A percentile compares a stretch with the other conserved stretches of the same genome.
These are phyloP conservation scores for Podila clonocystis DNA, from an alignment of 192 early-diverging fungal genomes.

Conservation along the genomic window DNA sequence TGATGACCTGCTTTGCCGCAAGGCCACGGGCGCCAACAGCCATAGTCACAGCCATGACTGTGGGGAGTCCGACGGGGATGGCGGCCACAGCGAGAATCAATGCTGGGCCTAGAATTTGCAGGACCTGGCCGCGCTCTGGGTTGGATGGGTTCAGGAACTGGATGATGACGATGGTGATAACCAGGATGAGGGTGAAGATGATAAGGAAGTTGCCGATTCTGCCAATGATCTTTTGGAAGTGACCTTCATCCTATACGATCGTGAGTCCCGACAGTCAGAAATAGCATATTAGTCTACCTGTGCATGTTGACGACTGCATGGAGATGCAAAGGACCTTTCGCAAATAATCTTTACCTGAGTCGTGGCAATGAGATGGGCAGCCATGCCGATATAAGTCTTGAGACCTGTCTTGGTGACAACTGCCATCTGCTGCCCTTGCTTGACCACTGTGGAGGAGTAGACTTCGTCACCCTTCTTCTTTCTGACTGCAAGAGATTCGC, in stretches of 20 bases:
- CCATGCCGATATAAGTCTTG: conserved; percentile 79
- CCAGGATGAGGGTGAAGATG: conserved; percentile 61
- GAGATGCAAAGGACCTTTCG: neutral
- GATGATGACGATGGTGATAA: conserved; percentile 64
- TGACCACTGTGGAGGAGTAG: conserved; percentile 76
- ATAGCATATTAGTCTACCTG: neutral
- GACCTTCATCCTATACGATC: conserved; percentile 62
- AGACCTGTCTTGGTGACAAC: conserved; percentile 78
- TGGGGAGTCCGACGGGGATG: conserved; percentile 83
- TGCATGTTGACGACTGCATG: neutral
- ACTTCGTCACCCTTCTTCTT: conserved; percentile 68
- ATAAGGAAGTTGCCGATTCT: conserved; percentile 83
- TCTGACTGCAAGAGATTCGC: conserved; percentile 74
- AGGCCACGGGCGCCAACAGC: conserved; percentile 81
- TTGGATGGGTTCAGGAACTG: conserved; percentile 55
- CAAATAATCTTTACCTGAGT: conserved; percentile 53
- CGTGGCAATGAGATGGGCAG: conserved; percentile 74
- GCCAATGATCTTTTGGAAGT: conserved; percentile 84
- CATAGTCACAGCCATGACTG: conserved; percentile 89
- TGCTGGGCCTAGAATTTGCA: conserved; percentile 64
- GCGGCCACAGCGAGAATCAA: conserved; percentile 80
- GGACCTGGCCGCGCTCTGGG: conserved; percentile 62
- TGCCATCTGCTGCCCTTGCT: conserved; percentile 78
- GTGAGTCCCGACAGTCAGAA: neutral
- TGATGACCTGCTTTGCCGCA: conserved; percentile 79